A percentile compares a stretch with the other conserved stretches of the same genome.
Evolutionary conservation across 1,284 basidiomycete species (phyloP).

Genomic region (Boletus albobrunnescens): DNA sequence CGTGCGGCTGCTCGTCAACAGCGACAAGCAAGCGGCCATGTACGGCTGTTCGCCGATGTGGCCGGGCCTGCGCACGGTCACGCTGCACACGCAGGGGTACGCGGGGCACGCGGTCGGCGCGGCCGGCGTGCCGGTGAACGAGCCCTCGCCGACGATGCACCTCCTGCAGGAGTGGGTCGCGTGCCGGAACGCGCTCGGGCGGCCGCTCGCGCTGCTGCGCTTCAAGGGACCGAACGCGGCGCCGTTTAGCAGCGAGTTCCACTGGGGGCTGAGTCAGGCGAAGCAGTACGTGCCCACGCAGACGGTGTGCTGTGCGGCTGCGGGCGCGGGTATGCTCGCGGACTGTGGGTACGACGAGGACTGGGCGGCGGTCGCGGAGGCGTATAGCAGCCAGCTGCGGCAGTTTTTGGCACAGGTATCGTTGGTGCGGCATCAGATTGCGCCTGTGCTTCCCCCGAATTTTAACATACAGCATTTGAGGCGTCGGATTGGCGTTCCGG

Average conservation of each 20-base stretch:
- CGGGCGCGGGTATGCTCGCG: conserved; percentile 11
- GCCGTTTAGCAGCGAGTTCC: conserved; percentile 28
- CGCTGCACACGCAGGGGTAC: conserved; percentile 33
- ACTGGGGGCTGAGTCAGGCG: conserved; percentile 27
- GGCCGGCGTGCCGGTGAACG: conserved; percentile 27
- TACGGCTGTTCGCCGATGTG: conserved; percentile 31
- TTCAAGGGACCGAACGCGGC: conserved; percentile 34
- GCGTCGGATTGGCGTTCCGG: conserved; percentile 25
- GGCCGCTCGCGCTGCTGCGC: conserved; percentile 22
- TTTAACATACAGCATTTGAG: conserved; percentile 34
- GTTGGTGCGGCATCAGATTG: conserved; percentile 30
- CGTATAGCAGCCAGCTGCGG: conserved; percentile 28
- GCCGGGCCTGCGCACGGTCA: conserved; percentile 23
- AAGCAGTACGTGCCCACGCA: conserved; percentile 28
- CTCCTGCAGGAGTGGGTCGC: conserved; percentile 30
- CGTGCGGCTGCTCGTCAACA: conserved; percentile 32
- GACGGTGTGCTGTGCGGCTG: conserved; percentile 21
- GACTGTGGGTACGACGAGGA: conserved; percentile 29
- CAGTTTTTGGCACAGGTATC: conserved; percentile 33
- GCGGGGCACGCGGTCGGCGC: conserved; percentile 18
- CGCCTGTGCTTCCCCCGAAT: conserved; percentile 31
- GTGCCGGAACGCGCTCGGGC: conserved; percentile 18
- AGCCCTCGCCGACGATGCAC: conserved; percentile 31
- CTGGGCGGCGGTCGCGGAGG: conserved; percentile 32
- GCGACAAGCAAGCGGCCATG: conserved; percentile 33